Base-by-base conservation (phyloP, 2,329 filamentous ascomycete species). In the Trichophaea hybrida region DNA sequence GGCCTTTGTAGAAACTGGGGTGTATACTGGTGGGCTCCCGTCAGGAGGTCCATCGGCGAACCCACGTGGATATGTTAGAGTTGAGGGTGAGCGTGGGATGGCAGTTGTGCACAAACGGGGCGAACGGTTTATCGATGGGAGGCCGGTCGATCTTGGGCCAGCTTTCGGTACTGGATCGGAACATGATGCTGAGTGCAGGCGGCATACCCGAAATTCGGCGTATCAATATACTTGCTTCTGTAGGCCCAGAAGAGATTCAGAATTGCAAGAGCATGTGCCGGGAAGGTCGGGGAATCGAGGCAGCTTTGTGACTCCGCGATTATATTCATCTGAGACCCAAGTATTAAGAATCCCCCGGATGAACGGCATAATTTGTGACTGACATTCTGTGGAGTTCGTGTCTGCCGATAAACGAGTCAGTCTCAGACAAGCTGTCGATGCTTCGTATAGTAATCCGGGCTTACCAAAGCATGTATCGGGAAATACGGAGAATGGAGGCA, bases 101-200 rank as follows among this genome's bases (percentile, higher is more conserved):
- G 37, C 55, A n/a, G 60, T 48, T 3, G 40, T 64, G 17, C 62
- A 64, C 43, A 63, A 64, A 32, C 17, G 55, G 4, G 62, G 62
- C 5, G 55, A 60, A 15, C 58, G 32, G n/a, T 15, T n/a, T 37
- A 59, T 13, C 15, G 61, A 60, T 10, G 8, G 4, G 10, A 4
- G 40, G 15, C 17, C 35, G 13, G 24, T 55, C n/a, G 24, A 57
- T 8, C 17, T 63, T 17, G 46, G 46, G 1, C 35, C 35, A 46
- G 17, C 57, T 5, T 59, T 24, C 17, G 62, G n/a, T 33, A 64
- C 61, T 35, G 58, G 53, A 13, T 46, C 34, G 17, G 59, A 53
- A 3, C 62, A 64, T 53, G 44, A 38, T 4, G 2, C 6, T 8
- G 33, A 33, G 24, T 64, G 62, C 38, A 56, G 49, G 32, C 15